Evolutionary conservation across 495 filamentous ascomycete species (phyloP).

Genomic region (Neurospora sp.): DNA sequence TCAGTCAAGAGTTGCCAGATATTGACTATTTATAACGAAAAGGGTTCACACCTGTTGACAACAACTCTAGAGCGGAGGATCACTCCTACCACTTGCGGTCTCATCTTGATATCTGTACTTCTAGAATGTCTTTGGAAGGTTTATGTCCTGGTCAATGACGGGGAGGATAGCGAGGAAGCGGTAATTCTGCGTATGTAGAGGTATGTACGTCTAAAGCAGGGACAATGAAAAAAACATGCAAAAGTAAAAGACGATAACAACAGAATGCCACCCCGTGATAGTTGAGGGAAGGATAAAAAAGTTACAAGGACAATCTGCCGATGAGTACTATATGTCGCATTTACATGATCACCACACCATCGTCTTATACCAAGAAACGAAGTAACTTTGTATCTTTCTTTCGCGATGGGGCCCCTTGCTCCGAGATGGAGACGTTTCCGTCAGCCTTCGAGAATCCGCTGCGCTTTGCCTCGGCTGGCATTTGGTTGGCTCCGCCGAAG

Average conservation of each 20-base stretch:
- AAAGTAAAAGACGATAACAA: not conserved
- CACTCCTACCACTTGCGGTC: not conserved
- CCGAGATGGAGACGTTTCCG: not conserved
- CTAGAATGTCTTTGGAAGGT: not conserved
- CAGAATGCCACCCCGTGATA: not conserved
- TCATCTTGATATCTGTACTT: not conserved
- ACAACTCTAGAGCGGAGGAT: not conserved
- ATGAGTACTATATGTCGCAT: not conserved
- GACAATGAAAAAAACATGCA: not conserved
- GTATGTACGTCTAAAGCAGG: not conserved
- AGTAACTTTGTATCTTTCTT: not conserved
- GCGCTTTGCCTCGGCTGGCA: not conserved
- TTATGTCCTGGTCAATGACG: not conserved
- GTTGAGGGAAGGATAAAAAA: not conserved
- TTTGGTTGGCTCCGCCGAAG: not conserved
- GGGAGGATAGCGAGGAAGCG: not conserved
- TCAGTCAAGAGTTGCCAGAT: not conserved
- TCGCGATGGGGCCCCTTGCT: not conserved
- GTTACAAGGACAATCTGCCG: not conserved
- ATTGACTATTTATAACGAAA: not conserved
- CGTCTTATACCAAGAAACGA: not conserved
- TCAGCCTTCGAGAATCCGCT: not conserved
- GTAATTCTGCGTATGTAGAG: not conserved
- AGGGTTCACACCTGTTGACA: not conserved
- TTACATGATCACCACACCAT: not conserved